Evolutionary conservation across 805 yeast species (phyloP).

Genomic region (Candida tibetensis): DNA sequence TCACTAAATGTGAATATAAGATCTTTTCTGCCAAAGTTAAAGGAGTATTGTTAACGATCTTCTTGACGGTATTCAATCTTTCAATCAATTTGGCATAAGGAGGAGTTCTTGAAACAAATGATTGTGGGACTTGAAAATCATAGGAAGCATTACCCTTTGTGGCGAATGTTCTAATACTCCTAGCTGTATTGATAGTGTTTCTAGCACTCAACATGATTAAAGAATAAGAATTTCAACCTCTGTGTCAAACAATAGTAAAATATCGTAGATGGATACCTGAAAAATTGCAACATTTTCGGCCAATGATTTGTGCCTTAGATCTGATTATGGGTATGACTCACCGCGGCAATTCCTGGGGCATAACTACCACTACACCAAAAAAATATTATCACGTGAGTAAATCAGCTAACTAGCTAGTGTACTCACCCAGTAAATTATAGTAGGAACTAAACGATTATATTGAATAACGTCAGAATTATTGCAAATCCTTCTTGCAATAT

Average conservation of each 20-base stretch:
- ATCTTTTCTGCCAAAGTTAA: slow-evolving; percentile 93
- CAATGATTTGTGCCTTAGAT: neutral
- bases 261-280: no score
- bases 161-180: slow-evolving; percentile 27
- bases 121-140: slow-evolving; percentile 49
- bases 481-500: no score
- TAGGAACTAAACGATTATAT: no score
- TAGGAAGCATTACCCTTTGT: slow-evolving; percentile 19
- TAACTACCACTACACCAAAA: no score
- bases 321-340: neutral
- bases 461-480: no score
- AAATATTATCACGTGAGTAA: no score
- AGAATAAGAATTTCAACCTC: no score
- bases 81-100: slow-evolving; percentile 76
- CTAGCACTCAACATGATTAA: slow-evolving; percentile 16
- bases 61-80: slow-evolving; percentile 62
- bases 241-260: no score
- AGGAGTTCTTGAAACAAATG: slow-evolving; percentile 71
- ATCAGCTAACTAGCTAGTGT: no score
- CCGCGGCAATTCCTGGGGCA: neutral
- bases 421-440: no score
- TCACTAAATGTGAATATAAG: slow-evolving; percentile 84
- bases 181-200: slow-evolving; percentile 2
- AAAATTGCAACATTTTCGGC: neutral
- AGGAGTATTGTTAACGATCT: slow-evolving; percentile 65